A percentile compares a stretch with the other conserved stretches of the same genome.
phyloP scores from a whole-genome alignment of 192 early-diverging fungal species.

The Endogone sp. region DNA sequence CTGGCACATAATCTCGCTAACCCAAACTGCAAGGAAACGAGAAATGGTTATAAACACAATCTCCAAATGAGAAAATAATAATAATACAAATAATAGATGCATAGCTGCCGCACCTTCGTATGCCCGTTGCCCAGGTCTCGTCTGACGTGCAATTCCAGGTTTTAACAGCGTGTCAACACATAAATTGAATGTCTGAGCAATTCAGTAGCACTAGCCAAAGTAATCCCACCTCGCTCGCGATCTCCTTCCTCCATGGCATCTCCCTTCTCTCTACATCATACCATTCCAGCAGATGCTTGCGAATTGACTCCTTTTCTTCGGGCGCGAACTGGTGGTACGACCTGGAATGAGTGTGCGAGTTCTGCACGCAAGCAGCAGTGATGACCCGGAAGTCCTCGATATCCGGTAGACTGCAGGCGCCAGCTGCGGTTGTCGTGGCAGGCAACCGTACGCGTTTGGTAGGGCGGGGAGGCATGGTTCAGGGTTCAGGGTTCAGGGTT shows the following conservation, averaged over 20 bases:
- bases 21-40: no score
- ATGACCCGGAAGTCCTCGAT: slow-evolving; percentile 3
- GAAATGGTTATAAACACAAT: background rate
- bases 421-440: background rate
- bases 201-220: no score
- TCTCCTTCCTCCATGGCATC: slow-evolving; percentile 60
- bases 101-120: slow-evolving; percentile 41
- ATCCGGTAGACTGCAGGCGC: background rate
- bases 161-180: background rate
- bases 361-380: background rate
- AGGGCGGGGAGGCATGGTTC: background rate
- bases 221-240: slow-evolving; percentile 17
- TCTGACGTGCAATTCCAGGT: background rate
- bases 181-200: background rate
- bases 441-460: background rate
- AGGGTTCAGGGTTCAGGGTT: no score
- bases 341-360: background rate
- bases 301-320: slow-evolving; percentile 19
- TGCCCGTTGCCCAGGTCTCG: slow-evolving; percentile 43
- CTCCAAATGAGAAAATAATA: no score
- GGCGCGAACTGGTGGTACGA: slow-evolving; percentile 35
- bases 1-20: slow-evolving; percentile 84
- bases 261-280: slow-evolving; percentile 55
- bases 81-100: no score
- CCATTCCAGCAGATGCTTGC: slow-evolving; percentile 50